A percentile compares a stretch with the other conserved stretches of the same genome.
Evolutionary conservation across 108 stramenopile species (phyloP).

Genomic region (Pseudonitzschia delicatissima): DNA sequence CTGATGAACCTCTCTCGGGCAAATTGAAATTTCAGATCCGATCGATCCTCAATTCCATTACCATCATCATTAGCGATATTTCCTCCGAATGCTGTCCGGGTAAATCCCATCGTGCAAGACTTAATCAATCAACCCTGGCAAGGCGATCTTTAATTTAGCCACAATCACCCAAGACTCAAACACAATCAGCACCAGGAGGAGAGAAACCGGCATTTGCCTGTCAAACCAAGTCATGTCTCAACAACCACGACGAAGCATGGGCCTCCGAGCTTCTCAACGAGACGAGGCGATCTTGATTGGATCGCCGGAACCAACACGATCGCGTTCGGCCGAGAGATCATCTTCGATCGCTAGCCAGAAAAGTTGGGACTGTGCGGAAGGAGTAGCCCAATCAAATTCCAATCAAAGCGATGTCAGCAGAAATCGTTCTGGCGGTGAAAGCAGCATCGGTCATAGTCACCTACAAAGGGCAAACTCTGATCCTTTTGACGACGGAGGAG

Average conservation of each 20-base stretch:
- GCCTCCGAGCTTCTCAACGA: neutral
- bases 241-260: conserved; percentile 2
- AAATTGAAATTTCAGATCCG: too few species aligned
- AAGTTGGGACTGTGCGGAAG: neutral
- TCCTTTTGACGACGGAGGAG: conserved; percentile 41
- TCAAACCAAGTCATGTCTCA: neutral
- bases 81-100: too few species aligned
- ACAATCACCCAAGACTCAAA: too few species aligned
- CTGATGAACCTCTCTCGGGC: too few species aligned
- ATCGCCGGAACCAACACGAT: conserved; percentile 23
- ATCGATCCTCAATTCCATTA: too few species aligned
- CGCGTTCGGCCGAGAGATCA: conserved; percentile 33
- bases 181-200: neutral
- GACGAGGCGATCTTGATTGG: neutral
- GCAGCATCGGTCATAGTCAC: conserved; percentile 6
- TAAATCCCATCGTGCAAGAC: too few species aligned
- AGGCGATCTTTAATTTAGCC: too few species aligned
- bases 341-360: neutral
- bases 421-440: neutral
- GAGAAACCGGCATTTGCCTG: too few species aligned
- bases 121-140: too few species aligned
- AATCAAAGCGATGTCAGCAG: conserved; percentile 3
- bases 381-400: neutral
- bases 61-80: too few species aligned
- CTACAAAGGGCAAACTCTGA: conserved; percentile 39